Evolutionary conservation across 805 yeast species (phyloP), one percentile per base, ranked within the genome.

Genomic region (Pichia gijzeniarum): DNA sequence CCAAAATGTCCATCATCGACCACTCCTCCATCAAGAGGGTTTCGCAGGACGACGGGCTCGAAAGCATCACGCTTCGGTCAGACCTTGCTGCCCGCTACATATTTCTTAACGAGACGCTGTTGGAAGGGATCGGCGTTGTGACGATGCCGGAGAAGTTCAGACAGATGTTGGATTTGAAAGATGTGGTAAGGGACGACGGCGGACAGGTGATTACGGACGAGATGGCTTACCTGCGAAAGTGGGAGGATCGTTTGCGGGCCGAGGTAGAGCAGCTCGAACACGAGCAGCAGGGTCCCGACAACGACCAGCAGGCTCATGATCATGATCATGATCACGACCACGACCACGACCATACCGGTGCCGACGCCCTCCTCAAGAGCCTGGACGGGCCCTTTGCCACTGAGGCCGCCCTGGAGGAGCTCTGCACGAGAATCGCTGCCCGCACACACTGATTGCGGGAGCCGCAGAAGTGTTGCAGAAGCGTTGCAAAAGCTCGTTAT

Each of bases 11-110:
- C 8, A 48, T 49, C 28, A 50, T 48, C 19, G 59, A 55, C 33
- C 56, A 60, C 20, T 47, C 60, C 9, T 46, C 62, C n/a, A 53
- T 60, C 19, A 53, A 55, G 40, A 52, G 58, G 18, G 53, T 50
- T 13, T 56, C 58, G 2, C 43, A 50, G 9, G 51, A 50, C 5
- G 61, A 51, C 18, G 61, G 56, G 0, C 38, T 62, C 16, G 54
- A 60, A 18, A 53, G 56, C 13, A 48, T 64, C 2, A 62, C 70
- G 3, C 43, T 66, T 34, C 57, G 66, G 41, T 59, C 69, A 1
- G 62, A 62, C 44, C 44, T 63, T 16, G 68, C 66, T 1, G 56
- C 70, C 12, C 59, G 63, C 38, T 66, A 58, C 43, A 49, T 61
- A 4, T 48, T 64, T 27, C 57, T 61, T 19, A 64, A 62, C 37